Evolutionary conservation across 495 filamentous ascomycete species (phyloP).

Genomic region (Choiromyces venosus): DNA sequence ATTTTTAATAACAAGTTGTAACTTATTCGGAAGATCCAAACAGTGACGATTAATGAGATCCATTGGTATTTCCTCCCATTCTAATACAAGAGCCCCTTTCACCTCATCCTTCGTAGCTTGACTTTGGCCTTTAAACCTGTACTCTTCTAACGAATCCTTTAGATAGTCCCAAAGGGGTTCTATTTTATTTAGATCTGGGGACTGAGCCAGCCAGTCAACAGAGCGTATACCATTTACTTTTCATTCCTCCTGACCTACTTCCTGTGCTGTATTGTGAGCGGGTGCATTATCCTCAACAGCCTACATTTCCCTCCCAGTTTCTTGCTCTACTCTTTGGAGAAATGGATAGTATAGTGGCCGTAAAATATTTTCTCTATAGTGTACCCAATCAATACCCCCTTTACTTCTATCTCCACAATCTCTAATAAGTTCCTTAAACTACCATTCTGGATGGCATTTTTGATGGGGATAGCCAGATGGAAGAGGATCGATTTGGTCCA

Average conservation of each 20-base stretch:
- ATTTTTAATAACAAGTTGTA: slow-evolving; percentile 15
- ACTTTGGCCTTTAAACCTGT: neutral
- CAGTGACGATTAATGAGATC: slow-evolving; percentile 1
- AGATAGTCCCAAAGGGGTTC: slow-evolving; percentile 5
- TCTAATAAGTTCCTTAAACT: slow-evolving; percentile 4
- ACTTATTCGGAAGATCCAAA: neutral
- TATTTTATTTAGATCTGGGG: slow-evolving; percentile 16
- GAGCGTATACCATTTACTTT: neutral
- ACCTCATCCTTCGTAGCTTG: neutral
- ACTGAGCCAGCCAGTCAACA: slow-evolving; percentile 13
- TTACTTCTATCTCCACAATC: neutral
- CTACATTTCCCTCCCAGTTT: slow-evolving; percentile 8
- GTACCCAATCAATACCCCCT: slow-evolving; percentile 12
- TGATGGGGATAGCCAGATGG: neutral
- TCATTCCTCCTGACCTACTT: neutral
- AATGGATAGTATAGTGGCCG: slow-evolving; percentile 5
- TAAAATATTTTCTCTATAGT: slow-evolving; percentile 2
- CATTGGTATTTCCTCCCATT: slow-evolving; percentile 11
- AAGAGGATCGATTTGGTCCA: neutral
- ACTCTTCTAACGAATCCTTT: slow-evolving; percentile 6
- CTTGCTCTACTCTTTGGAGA: neutral
- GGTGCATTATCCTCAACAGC: slow-evolving; percentile 10
- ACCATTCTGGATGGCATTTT: slow-evolving; percentile 8
- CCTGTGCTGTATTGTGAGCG: neutral
- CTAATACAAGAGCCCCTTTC: neutral